Conservation (phyloP, 1,139 yeast genomes). For the Geotrichum histeridarum region DNA sequence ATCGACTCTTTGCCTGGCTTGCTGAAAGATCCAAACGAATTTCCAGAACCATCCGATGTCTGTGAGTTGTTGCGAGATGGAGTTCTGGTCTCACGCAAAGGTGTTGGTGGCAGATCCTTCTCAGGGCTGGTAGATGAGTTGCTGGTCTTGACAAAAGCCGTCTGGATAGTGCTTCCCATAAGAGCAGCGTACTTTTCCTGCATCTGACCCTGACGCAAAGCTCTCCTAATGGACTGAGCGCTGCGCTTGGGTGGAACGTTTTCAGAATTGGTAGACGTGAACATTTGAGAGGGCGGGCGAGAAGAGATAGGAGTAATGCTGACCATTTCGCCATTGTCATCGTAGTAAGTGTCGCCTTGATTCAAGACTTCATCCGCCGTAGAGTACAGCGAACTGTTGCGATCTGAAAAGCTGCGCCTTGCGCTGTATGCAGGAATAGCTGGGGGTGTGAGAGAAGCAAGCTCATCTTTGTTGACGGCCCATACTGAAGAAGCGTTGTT, state of each 20-base stretch:
- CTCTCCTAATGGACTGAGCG: constrained; percentile 20
- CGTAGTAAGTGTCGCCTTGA: not conserved
- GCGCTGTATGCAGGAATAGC: not conserved
- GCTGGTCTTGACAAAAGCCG: too few species aligned
- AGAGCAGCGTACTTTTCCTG: constrained; percentile 21
- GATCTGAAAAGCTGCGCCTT: not conserved
- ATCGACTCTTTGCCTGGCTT: constrained; percentile 23
- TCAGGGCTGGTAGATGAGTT: not conserved
- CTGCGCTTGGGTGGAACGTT: constrained; percentile 1
- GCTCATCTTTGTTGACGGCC: not conserved
- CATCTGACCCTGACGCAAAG: constrained; percentile 21
- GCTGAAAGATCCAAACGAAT: constrained; percentile 22
- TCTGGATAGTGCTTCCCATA: constrained; percentile 2
- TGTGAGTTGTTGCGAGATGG: not conserved
- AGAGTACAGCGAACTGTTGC: not conserved
- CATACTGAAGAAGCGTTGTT: not conserved
- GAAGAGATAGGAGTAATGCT: constrained; percentile 10
- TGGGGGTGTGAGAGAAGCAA: too few species aligned
- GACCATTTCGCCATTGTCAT: constrained; percentile 2
- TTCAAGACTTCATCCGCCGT: not conserved
- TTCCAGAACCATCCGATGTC: constrained; percentile 20
- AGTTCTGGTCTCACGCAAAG: not conserved
- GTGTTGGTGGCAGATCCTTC: not conserved
- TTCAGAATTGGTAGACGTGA: not conserved
- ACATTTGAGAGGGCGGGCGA: not conserved